Base-by-base conservation (phyloP, 306 rosid genomes). In the Pueraria montana region DNA sequence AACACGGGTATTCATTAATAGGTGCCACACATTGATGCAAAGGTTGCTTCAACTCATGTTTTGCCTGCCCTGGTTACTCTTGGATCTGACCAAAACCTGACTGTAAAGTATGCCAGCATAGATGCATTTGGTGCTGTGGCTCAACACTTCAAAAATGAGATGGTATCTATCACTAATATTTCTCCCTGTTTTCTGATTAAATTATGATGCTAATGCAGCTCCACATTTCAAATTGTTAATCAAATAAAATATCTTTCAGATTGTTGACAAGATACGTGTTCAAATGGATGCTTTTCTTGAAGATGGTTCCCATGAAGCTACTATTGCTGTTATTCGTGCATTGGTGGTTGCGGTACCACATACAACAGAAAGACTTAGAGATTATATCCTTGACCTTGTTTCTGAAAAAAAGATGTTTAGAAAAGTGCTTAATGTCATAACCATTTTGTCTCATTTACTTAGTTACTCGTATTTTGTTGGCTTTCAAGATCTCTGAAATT, bases 211-310 rank as follows among this genome's bases (percentile, higher is more conserved):
- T 70, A 34, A 73, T 86, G 59, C 86, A 63, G n/a, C 24, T 76
- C 66, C 74, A 52, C 63, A 6, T 52, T 58, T 74, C 42, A 68
- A 56, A 34, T 83, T 48, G 69, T 88, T 85, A 70, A 88, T 72
- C 61, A 71, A 34, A 81, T 84, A 63, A 52, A 13, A 70, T 14
- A 59, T 72, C 69, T 81, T 75, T 74, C 83, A 94, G 99, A 94
- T 96, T 90, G 97, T 96, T 74, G 99, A 96, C 80, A 96, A 96
- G 91, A 92, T 96, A 89, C 94, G 96, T 48, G 93, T 96, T 83
- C 98, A 96, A 89, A 91, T 96, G 98, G 99, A 96, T 89, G 99
- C 99, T 76, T 96, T 96, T 82, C 97, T 96, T 77, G 99, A 96
- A 79, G 98, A 96, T 88, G 98, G 99, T 76, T 94, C 98, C 63